Evolutionary conservation across 208 protist genomes (phyloP), one percentile per base, ranked within the genome.

Genomic region (Zelonia costaricensis): DNA sequence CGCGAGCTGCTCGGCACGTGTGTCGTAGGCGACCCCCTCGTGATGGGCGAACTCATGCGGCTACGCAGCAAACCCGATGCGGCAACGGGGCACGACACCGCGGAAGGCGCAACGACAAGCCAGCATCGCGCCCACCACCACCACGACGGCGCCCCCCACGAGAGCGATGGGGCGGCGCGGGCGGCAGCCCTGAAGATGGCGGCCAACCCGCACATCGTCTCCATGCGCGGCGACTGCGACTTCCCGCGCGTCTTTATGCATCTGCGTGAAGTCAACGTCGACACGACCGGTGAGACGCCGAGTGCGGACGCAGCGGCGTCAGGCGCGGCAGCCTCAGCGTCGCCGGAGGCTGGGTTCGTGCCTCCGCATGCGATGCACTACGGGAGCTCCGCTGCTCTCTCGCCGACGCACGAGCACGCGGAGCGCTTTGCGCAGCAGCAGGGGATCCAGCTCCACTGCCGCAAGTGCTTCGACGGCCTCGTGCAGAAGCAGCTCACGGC

Each of bases 211-310:
- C 51, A 64, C 36, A 56, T 75, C 10, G 62, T 80, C 23, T 48
- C 53, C n/a, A 51, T 91, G 80, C 84, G 78, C 25, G 90, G 90
- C 8, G 90, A 95, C 61, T 85, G 72, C 36, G 86, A 95, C 52
- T 92, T 95, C 54, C 90, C 90, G 28, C 86, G 90, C 18, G 86
- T 95, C 5, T 95, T 95, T 57, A 72, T 56, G 20, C 90, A 95
- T 51, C 61, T 93, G 15, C 76, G 90, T 3, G 75, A 92, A 42
- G 74, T 91, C 2, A 42, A 25, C 43, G 68, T 92, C 8, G 58
- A 54, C 22, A 68, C 74, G 0, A 57, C 47, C 28, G 39, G 16
- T 18, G 65, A 71, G 40, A 43, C 39, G 7, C 33, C 30, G 20
- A 55, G 49, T n/a, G n/a, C n/a, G n/a, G n/a, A n/a, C n/a, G n/a